phyloP scores from a whole-genome alignment of 805 yeast genomes.

The Tetrapisispora fleetii region DNA sequence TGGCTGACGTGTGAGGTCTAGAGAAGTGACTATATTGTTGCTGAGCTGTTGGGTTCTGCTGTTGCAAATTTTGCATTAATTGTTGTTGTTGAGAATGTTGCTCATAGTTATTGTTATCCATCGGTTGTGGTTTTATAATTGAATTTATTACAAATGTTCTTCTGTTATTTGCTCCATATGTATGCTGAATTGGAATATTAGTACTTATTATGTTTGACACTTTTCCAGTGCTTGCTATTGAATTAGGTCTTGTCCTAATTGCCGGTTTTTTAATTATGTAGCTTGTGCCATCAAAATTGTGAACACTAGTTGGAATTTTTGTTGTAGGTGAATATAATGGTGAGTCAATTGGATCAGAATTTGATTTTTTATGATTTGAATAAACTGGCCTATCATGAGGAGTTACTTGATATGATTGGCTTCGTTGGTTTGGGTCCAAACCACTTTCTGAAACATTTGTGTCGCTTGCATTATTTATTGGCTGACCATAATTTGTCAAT shows the following conservation, averaged over 20 bases:
- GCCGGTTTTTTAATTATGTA: neutral
- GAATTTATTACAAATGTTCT: conserved; percentile 1
- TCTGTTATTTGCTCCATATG: neutral
- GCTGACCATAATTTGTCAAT: neutral
- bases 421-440: neutral
- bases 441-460: neutral
- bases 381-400: neutral
- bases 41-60: neutral
- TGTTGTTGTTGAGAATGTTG: neutral
- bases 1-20: neutral
- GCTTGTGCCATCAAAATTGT: neutral
- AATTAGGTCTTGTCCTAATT: neutral
- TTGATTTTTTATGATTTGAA: conserved; percentile 1
- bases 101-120: neutral
- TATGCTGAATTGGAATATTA: conserved; percentile 1
- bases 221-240: neutral
- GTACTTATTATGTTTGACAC: neutral
- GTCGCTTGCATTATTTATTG: neutral
- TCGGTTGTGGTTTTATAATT: neutral
- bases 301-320: neutral
- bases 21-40: neutral
- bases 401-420: neutral
- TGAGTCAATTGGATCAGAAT: neutral
- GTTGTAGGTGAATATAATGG: neutral
- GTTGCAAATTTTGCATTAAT: neutral